Base-by-base conservation (phyloP, 1,139 yeast species). In the Kluyveromyces sp. region DNA sequence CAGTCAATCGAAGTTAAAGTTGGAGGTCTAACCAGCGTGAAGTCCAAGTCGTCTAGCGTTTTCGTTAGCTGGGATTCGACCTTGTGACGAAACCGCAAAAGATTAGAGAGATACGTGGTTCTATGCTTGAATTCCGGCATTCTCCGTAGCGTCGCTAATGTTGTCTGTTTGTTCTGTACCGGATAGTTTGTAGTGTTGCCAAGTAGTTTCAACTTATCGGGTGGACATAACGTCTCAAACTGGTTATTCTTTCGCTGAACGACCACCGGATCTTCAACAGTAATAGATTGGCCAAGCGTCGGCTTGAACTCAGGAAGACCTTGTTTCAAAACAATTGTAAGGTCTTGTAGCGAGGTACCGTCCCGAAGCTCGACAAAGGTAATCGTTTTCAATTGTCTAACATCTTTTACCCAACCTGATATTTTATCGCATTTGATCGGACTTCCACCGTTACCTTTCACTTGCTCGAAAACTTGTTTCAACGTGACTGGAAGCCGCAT, bases 1-100 rank as follows among this genome's bases (percentile, higher is more conserved):
- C 98, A 92, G 61, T 94, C 98, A 2, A 95, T 81, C 7, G 88
- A 73, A 0, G 98, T 92, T 28, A 90, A 68, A 25, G 90, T 59
- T 3, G 99, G 98, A 2, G 97, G 95, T 27, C 80, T 72, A 0
- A 87, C 90, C 65, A 88, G 92, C 10, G 73, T 68, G 55, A 85
- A 88, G 25, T 74, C 75, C 31, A 73, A 59, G 0, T 58, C 45
- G 30, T 70, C 67, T 64, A 87, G 87, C 57, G 78, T 87, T 5
- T 69, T 69, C 45, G 73, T 65, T 8, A 89, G 59, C 39, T 71
- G 65, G 1, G 71, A 57, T 53, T 86, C 90, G 5, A 86, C 71
- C 44, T 69, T 69, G 0, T 96, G 86, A 52, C 97, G 71, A 52
- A 84, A 75, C 52, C 96, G 70, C 50, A 89, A 60, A 2, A 88